These are phyloP conservation scores for Alternaria conjuncta DNA, from an alignment of 2,329 filamentous ascomycete species.

Conservation along the genomic window DNA sequence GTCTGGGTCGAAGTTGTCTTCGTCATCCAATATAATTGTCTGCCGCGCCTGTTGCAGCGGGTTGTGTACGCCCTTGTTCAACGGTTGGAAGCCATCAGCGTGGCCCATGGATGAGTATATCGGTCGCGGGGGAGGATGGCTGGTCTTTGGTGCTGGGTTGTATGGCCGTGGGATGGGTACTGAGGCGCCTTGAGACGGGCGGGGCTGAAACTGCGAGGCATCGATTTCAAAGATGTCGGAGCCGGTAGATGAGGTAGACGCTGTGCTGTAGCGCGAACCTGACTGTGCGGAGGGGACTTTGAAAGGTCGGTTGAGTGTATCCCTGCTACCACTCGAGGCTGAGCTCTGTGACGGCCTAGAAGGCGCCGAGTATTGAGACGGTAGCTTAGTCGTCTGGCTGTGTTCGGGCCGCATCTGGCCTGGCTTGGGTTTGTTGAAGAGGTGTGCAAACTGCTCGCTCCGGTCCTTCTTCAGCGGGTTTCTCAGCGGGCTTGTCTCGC, in stretches of 20 bases:
- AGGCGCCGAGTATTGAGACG: conserved; percentile 24
- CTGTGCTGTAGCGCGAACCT: conserved; percentile 33
- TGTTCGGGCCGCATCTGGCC: conserved; percentile 59
- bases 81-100: conserved; percentile 49
- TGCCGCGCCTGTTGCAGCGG: conserved; percentile 43
- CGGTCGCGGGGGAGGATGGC: conserved; percentile 59
- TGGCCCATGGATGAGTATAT: conserved; percentile 60
- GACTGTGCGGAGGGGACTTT: conserved; percentile 22
- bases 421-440: conserved; percentile 61
- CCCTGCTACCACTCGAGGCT: background rate
- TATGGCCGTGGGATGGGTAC: conserved; percentile 58
- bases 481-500: conserved; percentile 64
- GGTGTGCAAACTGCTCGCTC: conserved; percentile 42
- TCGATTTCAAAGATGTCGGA: conserved; percentile 47
- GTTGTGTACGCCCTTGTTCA: conserved; percentile 38
- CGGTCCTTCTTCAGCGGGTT: conserved; percentile 52
- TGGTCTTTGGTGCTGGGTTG: conserved; percentile 53
- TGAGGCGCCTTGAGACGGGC: conserved; percentile 31
- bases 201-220: conserved; percentile 41
- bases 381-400: conserved; percentile 47
- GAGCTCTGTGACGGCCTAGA: conserved; percentile 9
- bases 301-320: conserved; percentile 20
- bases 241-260: conserved; percentile 29
- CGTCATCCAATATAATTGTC: conserved; percentile 51
- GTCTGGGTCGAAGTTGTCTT: conserved; percentile 58